Percentiles rank a stretch among this genome's conserved stretches.
Conservation (phyloP, 257 asterid species). For the Nicotiana sylvestris region DNA sequence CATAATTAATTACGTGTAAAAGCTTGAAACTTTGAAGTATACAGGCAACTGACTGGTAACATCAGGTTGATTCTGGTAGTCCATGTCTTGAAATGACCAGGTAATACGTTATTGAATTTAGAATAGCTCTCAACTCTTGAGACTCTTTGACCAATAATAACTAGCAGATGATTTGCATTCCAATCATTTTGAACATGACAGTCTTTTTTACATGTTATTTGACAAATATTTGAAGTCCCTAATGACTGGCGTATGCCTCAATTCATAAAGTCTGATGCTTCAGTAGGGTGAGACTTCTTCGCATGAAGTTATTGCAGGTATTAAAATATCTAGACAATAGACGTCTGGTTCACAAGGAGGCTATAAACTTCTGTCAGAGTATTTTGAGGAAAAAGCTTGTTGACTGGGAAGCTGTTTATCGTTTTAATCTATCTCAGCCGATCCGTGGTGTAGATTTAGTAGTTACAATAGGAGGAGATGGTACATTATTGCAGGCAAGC, state of each 20-base stretch:
- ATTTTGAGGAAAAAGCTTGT: slow-evolving; percentile 54
- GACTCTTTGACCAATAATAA: neutral
- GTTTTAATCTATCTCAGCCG: slow-evolving; percentile 49
- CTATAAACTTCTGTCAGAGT: slow-evolving; percentile 71
- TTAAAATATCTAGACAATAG: slow-evolving; percentile 51
- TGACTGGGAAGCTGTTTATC: slow-evolving; percentile 57
- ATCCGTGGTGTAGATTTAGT: slow-evolving; percentile 78
- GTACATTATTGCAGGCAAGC: slow-evolving; percentile 80
- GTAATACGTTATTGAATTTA: neutral
- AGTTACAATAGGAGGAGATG: slow-evolving; percentile 89
- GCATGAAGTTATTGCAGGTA: slow-evolving; percentile 46
- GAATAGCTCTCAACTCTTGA: neutral
- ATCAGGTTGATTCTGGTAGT: neutral
- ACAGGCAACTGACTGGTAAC: neutral
- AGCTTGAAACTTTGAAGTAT: neutral
- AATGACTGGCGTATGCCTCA: neutral
- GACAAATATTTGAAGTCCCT: neutral
- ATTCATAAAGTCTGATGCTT: neutral
- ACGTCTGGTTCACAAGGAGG: slow-evolving; percentile 60
- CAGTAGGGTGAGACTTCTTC: neutral
- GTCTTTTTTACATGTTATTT: neutral
- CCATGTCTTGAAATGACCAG: neutral
- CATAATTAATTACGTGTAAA: neutral
- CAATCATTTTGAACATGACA: neutral
- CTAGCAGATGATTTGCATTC: neutral